phyloP scores from a whole-genome alignment of 805 yeast species.

The Maudiozyma bulderi region DNA sequence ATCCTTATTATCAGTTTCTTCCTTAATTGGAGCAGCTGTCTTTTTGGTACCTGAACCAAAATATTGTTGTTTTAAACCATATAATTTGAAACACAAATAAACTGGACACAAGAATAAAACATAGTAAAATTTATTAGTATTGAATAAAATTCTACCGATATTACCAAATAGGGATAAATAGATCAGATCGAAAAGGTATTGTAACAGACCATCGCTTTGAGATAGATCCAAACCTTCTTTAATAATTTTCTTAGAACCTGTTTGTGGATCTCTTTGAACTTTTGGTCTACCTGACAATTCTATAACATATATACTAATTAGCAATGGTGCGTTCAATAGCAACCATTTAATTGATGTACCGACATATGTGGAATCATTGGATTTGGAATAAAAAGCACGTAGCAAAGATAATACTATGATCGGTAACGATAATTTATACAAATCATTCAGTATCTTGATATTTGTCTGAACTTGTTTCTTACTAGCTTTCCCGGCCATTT shows the following conservation, averaged over 20 bases:
- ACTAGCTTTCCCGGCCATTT: conserved; percentile 51
- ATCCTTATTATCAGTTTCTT: conserved; percentile 6
- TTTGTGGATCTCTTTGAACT: conserved; percentile 11
- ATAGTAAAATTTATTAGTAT: conserved; percentile 41
- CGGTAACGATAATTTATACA: conserved; percentile 22
- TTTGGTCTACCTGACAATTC: conserved; percentile 44
- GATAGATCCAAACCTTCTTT: conserved; percentile 41
- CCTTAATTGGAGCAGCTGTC: background rate
- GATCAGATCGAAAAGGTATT: conserved; percentile 46
- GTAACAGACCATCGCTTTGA: conserved; percentile 38
- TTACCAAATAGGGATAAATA: conserved; percentile 45
- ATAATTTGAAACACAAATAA: conserved; percentile 37
- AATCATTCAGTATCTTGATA: conserved; percentile 11
- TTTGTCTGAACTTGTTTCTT: conserved; percentile 40
- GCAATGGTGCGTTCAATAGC: conserved; percentile 25
- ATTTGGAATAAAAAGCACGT: conserved; percentile 30
- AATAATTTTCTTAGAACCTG: conserved; percentile 25
- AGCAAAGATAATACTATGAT: conserved; percentile 24
- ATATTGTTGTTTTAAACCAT: conserved; percentile 16
- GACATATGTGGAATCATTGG: conserved; percentile 4
- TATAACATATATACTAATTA: conserved; percentile 33
- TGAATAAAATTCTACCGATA: conserved; percentile 35
- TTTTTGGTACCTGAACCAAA: conserved; percentile 13
- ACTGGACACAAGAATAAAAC: conserved; percentile 27
- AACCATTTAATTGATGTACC: conserved; percentile 9